A percentile compares a stretch with the other conserved stretches of the same genome.
Conservation (phyloP, 208 protist genomes). For the Leishmania tropica region DNA sequence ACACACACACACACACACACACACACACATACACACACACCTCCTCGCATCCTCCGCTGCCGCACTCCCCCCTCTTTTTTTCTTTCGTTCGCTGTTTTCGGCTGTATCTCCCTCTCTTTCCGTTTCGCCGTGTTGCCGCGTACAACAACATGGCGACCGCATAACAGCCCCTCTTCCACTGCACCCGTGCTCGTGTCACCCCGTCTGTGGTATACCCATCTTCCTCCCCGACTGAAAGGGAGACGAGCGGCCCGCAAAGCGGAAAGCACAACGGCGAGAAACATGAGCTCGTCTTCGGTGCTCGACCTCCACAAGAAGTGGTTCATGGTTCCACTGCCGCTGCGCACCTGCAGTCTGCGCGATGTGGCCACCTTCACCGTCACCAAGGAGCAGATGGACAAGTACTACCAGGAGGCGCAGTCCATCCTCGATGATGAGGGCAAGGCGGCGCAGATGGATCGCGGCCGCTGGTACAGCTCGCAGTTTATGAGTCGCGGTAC, state of each 20-base stretch:
- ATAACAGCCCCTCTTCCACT: background rate
- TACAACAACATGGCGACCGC: background rate
- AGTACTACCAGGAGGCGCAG: slow-evolving; percentile 84
- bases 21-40: too few relatives aligned
- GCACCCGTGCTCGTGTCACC: background rate
- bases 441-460: slow-evolving; percentile 63
- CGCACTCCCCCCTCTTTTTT: background rate
- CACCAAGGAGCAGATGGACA: slow-evolving; percentile 84
- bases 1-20: too few relatives aligned
- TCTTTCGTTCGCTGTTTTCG: background rate
- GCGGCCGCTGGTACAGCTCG: slow-evolving; percentile 84
- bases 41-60: background rate
- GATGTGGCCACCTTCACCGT: slow-evolving; percentile 79
- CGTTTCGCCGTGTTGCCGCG: background rate
- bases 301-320: slow-evolving; percentile 84
- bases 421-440: slow-evolving; percentile 65
- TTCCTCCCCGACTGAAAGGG: too few relatives aligned
- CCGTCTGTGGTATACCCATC: background rate
- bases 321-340: slow-evolving; percentile 74
- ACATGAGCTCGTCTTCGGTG: slow-evolving; percentile 37
- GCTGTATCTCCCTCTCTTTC: slow-evolving; percentile 5
- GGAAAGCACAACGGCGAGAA: background rate
- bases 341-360: slow-evolving; percentile 83
- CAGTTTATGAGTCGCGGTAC: slow-evolving; percentile 91
- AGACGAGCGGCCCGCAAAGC: background rate